Conservation (phyloP, 805 yeast species). For the Soucietia sequanensis region DNA sequence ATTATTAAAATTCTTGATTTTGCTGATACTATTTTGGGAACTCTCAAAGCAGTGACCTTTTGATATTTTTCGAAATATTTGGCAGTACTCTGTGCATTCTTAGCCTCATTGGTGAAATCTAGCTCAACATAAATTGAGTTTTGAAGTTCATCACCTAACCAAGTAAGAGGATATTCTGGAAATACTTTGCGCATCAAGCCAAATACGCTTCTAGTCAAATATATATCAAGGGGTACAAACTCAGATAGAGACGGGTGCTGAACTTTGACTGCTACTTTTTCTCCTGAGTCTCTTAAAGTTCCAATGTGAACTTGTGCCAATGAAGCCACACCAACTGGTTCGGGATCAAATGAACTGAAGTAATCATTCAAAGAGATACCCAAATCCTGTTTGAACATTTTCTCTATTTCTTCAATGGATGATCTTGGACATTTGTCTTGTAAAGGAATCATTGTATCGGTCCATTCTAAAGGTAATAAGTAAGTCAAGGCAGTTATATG, state of each 20-base stretch:
- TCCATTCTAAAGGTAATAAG: slow-evolving; percentile 91
- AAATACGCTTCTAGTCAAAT: slow-evolving; percentile 75
- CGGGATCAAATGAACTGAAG: slow-evolving; percentile 63
- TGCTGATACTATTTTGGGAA: slow-evolving; percentile 73
- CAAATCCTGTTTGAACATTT: slow-evolving; percentile 67
- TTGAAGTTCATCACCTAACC: slow-evolving; percentile 95
- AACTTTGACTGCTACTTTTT: slow-evolving; percentile 87
- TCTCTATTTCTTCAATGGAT: slow-evolving; percentile 62
- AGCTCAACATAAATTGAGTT: slow-evolving; percentile 86
- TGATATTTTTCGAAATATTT: slow-evolving; percentile 59
- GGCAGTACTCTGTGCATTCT: slow-evolving; percentile 70
- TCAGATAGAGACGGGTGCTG: slow-evolving; percentile 88
- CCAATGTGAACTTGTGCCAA: slow-evolving; percentile 95
- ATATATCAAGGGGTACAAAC: slow-evolving; percentile 88
- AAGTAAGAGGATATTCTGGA: slow-evolving; percentile 89
- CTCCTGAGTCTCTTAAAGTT: slow-evolving; percentile 51
- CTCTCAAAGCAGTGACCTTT: slow-evolving; percentile 67
- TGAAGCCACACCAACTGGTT: slow-evolving; percentile 93
- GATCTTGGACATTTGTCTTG: slow-evolving; percentile 90
- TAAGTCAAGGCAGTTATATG: slow-evolving; percentile 92
- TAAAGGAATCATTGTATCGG: slow-evolving; percentile 86
- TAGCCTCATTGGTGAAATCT: slow-evolving; percentile 84
- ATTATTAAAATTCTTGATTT: slow-evolving; percentile 72
- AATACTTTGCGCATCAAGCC: slow-evolving; percentile 70
- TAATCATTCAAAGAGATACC: slow-evolving; percentile 58